Percentiles rank a stretch among this genome's conserved stretches.
Conservation (phyloP, 139 green algal species). For the Auxenochlorella pyrenoidosa region DNA sequence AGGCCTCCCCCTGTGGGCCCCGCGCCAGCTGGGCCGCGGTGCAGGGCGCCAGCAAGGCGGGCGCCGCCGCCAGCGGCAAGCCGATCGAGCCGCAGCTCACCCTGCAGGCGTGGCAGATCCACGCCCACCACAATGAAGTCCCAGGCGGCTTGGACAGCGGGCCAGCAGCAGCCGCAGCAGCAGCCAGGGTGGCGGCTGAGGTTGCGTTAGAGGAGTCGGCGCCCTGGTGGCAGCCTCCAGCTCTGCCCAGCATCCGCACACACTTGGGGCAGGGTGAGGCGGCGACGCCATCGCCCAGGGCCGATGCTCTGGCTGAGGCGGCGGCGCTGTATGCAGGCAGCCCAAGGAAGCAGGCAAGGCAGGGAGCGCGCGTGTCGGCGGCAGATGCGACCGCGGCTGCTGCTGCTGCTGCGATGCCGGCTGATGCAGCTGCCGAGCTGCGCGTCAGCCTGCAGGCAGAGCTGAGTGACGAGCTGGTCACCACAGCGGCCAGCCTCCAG, state of each 20-base stretch:
- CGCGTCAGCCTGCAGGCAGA: not conserved
- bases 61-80: not conserved
- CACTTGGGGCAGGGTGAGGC: not conserved
- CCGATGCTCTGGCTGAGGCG: not conserved
- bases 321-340: constrained; percentile 11
- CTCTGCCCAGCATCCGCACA: not conserved
- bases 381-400: not conserved
- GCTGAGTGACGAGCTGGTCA: not conserved
- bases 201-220: not conserved
- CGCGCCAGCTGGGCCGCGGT: not conserved
- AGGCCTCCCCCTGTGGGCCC: not conserved
- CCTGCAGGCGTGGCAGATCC: constrained; percentile 4
- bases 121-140: not conserved
- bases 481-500: constrained; percentile 10
- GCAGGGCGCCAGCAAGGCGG: not conserved
- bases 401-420: not conserved
- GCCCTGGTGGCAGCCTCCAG: not conserved
- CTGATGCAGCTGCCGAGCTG: not conserved
- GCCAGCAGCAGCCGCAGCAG: constrained; percentile 1
- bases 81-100: not conserved
- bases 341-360: not conserved
- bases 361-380: not conserved
- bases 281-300: not conserved
- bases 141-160: not conserved
- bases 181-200: not conserved